A percentile compares a stretch with the other conserved stretches of the same genome.
These are phyloP conservation scores for Rubia balearica DNA, from an alignment of 305 asterid species.

Conservation along the genomic window DNA sequence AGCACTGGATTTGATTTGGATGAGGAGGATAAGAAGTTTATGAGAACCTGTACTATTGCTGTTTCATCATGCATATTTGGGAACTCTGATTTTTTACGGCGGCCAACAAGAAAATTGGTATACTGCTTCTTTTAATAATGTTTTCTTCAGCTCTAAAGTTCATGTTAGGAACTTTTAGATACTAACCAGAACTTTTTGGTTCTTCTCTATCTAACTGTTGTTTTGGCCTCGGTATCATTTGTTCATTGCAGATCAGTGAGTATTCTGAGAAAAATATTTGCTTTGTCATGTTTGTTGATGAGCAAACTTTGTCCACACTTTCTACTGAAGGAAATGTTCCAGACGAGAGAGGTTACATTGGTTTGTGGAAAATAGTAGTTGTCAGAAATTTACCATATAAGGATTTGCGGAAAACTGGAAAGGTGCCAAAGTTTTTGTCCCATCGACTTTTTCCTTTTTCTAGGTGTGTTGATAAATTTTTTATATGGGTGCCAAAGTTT, in stretches of 20 bases:
- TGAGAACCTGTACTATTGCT: slow-evolving; percentile 56
- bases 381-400: slow-evolving; percentile 70
- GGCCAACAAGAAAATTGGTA: slow-evolving; percentile 91
- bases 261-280: slow-evolving; percentile 79
- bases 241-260: slow-evolving; percentile 70
- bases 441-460: slow-evolving; percentile 95
- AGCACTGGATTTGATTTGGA: slow-evolving; percentile 77
- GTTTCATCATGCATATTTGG: slow-evolving; percentile 96
- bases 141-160: slow-evolving; percentile 1
- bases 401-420: slow-evolving; percentile 85
- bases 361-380: slow-evolving; percentile 76
- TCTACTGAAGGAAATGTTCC: slow-evolving; percentile 64
- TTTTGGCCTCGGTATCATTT: slow-evolving; percentile 4
- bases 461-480: slow-evolving; percentile 41
- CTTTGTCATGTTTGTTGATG: slow-evolving; percentile 87
- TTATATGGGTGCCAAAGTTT: neutral
- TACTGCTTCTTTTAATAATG: slow-evolving; percentile 17
- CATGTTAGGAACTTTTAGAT: neutral
- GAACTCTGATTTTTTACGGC: slow-evolving; percentile 80
- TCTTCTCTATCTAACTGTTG: neutral
- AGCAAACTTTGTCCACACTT: slow-evolving; percentile 59
- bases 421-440: slow-evolving; percentile 84
- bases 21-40: slow-evolving; percentile 57
- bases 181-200: neutral
- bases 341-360: slow-evolving; percentile 63